A percentile compares a stretch with the other conserved stretches of the same genome.
These are phyloP conservation scores for Boletellus sp. DNA, from an alignment of 1,284 basidiomycete genomes.

Conservation along the genomic window DNA sequence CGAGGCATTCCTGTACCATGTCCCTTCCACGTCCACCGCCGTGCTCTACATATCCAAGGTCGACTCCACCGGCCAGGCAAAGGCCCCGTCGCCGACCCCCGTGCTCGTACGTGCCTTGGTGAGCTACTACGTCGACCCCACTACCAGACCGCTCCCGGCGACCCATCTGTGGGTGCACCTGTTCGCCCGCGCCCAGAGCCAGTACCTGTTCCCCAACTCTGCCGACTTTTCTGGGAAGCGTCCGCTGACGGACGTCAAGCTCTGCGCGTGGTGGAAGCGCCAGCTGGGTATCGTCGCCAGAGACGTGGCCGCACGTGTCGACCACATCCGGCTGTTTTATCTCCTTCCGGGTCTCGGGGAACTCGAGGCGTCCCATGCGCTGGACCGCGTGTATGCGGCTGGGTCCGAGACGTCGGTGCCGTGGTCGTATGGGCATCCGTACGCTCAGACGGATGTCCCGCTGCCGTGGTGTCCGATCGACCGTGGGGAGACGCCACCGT, in stretches of 20 bases:
- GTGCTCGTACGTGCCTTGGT: slow-evolving; percentile 70
- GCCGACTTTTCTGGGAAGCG: slow-evolving; percentile 70
- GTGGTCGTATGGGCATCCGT: slow-evolving; percentile 80
- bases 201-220: slow-evolving; percentile 96
- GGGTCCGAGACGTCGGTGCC: slow-evolving; percentile 16
- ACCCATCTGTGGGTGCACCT: slow-evolving; percentile 77
- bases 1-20: slow-evolving; percentile 78
- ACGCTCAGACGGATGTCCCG: slow-evolving; percentile 54
- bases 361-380: slow-evolving; percentile 63
- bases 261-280: slow-evolving; percentile 93
- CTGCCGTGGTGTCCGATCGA: slow-evolving; percentile 31
- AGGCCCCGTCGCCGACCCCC: slow-evolving; percentile 58
- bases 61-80: slow-evolving; percentile 84
- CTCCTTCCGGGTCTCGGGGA: slow-evolving; percentile 72
- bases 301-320: slow-evolving; percentile 21
- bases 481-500: slow-evolving; percentile 15
- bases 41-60: slow-evolving; percentile 93
- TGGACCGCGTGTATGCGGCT: slow-evolving; percentile 43
- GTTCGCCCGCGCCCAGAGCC: slow-evolving; percentile 87
- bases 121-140: slow-evolving; percentile 64
- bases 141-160: slow-evolving; percentile 55
- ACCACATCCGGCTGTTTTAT: slow-evolving; percentile 51
- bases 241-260: slow-evolving; percentile 72
- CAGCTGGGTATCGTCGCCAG: slow-evolving; percentile 58
- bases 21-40: slow-evolving; percentile 64